Conservation (phyloP, 345 rosid genomes). For the Lagerstroemia speciosa region DNA sequence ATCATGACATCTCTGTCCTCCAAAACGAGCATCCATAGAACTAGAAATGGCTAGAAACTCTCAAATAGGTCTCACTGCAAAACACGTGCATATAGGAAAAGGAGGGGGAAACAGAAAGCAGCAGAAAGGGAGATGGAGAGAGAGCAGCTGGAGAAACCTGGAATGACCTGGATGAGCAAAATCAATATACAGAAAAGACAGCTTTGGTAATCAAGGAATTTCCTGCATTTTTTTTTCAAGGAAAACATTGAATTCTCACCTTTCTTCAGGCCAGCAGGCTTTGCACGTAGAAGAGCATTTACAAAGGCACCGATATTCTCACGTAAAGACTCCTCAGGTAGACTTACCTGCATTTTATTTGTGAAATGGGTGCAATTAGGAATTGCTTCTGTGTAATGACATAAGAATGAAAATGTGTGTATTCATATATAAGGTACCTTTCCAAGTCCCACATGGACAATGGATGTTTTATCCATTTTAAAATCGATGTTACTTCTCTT, state of each 20-base stretch:
- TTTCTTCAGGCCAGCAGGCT: slow-evolving; percentile 94
- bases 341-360: slow-evolving; percentile 43
- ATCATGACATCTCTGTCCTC: no score
- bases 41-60: no score
- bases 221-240: not conserved
- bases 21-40: no score
- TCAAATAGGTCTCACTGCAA: no score
- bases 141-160: not conserved
- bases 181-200: not conserved
- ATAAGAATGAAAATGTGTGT: not conserved
- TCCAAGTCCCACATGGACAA: slow-evolving; percentile 87
- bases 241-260: slow-evolving; percentile 33
- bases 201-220: not conserved
- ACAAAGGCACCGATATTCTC: slow-evolving; percentile 91
- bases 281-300: slow-evolving; percentile 79
- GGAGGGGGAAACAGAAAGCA: no score
- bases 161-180: not conserved
- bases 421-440: slow-evolving; percentile 36
- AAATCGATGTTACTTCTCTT: slow-evolving; percentile 66
- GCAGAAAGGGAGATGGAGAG: no score
- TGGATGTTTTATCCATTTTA: slow-evolving; percentile 87
- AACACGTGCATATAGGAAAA: no score
- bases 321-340: slow-evolving; percentile 59
- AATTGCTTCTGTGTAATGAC: not conserved
- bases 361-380: not conserved